Evolutionary conservation across 306 rosid species (phyloP).

Genomic region (Dryas drummondii): DNA sequence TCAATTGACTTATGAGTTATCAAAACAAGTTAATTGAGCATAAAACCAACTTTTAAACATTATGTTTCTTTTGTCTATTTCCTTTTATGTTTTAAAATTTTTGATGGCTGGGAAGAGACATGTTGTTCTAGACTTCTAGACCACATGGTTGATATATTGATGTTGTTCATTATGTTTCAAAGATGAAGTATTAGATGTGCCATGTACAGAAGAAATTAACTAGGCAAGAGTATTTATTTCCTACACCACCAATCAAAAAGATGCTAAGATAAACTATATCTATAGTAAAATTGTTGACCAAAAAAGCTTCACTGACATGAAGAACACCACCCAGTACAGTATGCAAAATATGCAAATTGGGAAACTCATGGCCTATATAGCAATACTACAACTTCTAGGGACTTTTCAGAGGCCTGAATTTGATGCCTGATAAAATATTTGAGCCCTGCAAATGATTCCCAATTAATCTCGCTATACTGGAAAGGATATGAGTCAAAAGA

Average conservation of each 20-base stretch:
- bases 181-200: conserved; percentile 51
- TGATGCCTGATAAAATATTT: conserved; percentile 20
- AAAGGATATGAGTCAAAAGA: conserved; percentile 47
- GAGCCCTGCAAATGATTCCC: conserved; percentile 34
- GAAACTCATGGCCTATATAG: conserved; percentile 47
- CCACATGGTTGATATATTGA: conserved; percentile 14
- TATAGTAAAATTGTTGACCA: conserved; percentile 7
- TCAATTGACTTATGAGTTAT: background rate
- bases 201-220: conserved; percentile 11
- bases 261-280: conserved; percentile 22
- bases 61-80: background rate
- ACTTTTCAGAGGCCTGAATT: conserved; percentile 7
- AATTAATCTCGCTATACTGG: conserved; percentile 24
- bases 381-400: conserved; percentile 10
- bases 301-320: background rate
- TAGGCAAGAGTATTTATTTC: conserved; percentile 30
- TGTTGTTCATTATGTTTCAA: conserved; percentile 21
- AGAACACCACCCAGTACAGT: conserved; percentile 12
- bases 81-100: background rate
- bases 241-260: conserved; percentile 37
- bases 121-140: conserved; percentile 36
- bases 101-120: conserved; percentile 33
- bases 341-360: conserved; percentile 19
- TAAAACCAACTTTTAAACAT: background rate
- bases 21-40: background rate